Conservation (phyloP, 2,329 filamentous ascomycete genomes). For the Helicocarpus griseus region DNA sequence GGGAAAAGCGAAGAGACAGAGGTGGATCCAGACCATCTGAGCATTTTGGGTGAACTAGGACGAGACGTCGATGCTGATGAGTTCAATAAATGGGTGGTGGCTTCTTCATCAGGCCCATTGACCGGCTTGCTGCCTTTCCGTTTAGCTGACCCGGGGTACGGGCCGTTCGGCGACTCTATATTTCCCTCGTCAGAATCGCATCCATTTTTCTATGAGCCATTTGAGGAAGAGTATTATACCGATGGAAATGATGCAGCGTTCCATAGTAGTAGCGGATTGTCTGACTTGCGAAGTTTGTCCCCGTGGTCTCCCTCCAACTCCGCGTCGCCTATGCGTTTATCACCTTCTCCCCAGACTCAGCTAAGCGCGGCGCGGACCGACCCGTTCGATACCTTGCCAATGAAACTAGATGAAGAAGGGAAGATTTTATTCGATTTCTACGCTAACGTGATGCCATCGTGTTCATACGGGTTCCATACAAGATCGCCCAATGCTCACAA, state of each 20-base stretch:
- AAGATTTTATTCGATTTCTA: constrained; percentile 31
- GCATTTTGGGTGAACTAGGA: not conserved
- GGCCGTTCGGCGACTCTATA: not conserved
- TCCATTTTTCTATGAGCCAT: not conserved
- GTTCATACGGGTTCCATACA: constrained; percentile 29
- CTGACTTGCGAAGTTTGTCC: not conserved
- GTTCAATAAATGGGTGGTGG: not conserved
- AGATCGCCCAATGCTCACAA: constrained; percentile 26
- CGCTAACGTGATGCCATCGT: constrained; percentile 30
- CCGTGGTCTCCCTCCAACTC: not conserved
- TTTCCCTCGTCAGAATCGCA: not conserved
- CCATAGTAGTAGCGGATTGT: not conserved
- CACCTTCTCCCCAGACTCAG: constrained; percentile 21
- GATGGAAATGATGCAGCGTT: not conserved
- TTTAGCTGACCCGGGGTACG: not conserved
- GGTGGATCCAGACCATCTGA: not conserved
- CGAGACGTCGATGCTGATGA: not conserved
- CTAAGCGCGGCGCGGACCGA: constrained; percentile 30
- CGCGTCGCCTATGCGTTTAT: not conserved
- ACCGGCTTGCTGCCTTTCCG: not conserved
- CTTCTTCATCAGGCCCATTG: not conserved
- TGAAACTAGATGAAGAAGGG: constrained; percentile 23
- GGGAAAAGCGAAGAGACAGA: not conserved
- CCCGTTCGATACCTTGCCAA: constrained; percentile 28
- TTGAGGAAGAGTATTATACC: not conserved